Evolutionary conservation across 768 basidiomycete species (phyloP).

Genomic region (Lentinus tigrinus): DNA sequence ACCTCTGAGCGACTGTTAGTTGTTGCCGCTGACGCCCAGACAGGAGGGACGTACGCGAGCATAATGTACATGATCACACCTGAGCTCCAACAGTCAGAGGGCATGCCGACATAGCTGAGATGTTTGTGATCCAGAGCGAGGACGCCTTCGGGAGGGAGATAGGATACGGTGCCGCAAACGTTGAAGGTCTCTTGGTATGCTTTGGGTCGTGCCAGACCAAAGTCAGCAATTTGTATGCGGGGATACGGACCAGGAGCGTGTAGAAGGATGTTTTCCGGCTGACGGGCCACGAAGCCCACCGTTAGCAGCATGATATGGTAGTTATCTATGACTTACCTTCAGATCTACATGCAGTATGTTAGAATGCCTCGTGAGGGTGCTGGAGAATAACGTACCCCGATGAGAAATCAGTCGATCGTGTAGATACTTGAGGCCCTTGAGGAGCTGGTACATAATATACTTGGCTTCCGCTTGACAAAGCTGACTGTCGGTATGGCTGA

Average conservation of each 20-base stretch:
- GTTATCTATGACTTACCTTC: constrained; percentile 42
- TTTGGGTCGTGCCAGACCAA: constrained; percentile 77
- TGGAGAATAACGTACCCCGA: constrained; percentile 50
- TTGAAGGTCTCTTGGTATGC: constrained; percentile 82
- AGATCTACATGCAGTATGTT: constrained; percentile 44
- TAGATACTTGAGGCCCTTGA: constrained; percentile 69
- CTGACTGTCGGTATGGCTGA: constrained; percentile 51
- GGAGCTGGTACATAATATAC: constrained; percentile 78
- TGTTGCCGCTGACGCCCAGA: not conserved
- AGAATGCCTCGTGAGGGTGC: not conserved
- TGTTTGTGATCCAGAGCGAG: constrained; percentile 74
- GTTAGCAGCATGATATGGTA: not conserved
- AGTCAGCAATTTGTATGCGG: constrained; percentile 82
- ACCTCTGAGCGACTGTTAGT: constrained; percentile 44
- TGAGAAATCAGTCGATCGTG: constrained; percentile 75
- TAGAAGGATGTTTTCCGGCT: constrained; percentile 84
- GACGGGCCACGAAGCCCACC: not conserved
- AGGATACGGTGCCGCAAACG: constrained; percentile 85
- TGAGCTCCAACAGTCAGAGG: constrained; percentile 89
- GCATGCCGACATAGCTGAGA: constrained; percentile 75
- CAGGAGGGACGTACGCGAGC: constrained; percentile 61
- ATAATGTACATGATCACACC: constrained; percentile 82
- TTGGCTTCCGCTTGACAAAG: constrained; percentile 81
- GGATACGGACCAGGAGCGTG: constrained; percentile 81
- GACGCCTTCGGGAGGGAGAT: constrained; percentile 83